Percentiles rank a stretch among this genome's conserved stretches.
These are phyloP conservation scores for Fusarium liriodendri DNA, from an alignment of 2,329 filamentous ascomycete species.

Conservation along the genomic window DNA sequence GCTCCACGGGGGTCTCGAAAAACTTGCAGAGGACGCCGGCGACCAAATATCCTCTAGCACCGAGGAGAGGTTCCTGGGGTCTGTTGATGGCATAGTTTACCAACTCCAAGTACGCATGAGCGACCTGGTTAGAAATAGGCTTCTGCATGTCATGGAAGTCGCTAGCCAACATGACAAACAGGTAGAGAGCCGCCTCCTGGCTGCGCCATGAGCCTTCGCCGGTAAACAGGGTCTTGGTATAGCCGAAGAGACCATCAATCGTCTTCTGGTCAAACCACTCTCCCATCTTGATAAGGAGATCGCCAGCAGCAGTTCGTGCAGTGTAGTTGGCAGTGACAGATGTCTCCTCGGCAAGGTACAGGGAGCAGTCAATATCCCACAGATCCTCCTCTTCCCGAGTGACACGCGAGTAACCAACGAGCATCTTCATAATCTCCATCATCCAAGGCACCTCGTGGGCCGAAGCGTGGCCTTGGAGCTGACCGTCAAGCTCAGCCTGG, in stretches of 20 bases:
- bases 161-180: conserved; percentile 85
- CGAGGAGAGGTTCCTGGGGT: conserved; percentile 78
- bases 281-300: conserved; percentile 90
- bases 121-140: conserved; percentile 74
- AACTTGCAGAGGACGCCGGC: conserved; percentile 83
- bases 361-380: conserved; percentile 96
- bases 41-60: conserved; percentile 88
- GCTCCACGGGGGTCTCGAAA: conserved; percentile 69
- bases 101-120: conserved; percentile 81
- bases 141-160: conserved; percentile 86
- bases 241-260: conserved; percentile 81
- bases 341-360: conserved; percentile 95
- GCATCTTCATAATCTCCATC: conserved; percentile 86
- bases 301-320: conserved; percentile 89
- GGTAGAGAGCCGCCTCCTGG: conserved; percentile 85
- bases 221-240: conserved; percentile 80
- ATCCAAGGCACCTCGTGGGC: conserved; percentile 81
- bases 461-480: conserved; percentile 72
- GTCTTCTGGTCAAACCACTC: conserved; percentile 86
- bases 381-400: conserved; percentile 92
- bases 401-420: conserved; percentile 88
- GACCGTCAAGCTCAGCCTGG: conserved; percentile 85
- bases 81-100: conserved; percentile 81
- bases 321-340: conserved; percentile 97
- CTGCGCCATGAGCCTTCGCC: conserved; percentile 65